Base-by-base conservation (phyloP, 2,329 filamentous ascomycete genomes). In the Cyphellophora attinorum region DNA sequence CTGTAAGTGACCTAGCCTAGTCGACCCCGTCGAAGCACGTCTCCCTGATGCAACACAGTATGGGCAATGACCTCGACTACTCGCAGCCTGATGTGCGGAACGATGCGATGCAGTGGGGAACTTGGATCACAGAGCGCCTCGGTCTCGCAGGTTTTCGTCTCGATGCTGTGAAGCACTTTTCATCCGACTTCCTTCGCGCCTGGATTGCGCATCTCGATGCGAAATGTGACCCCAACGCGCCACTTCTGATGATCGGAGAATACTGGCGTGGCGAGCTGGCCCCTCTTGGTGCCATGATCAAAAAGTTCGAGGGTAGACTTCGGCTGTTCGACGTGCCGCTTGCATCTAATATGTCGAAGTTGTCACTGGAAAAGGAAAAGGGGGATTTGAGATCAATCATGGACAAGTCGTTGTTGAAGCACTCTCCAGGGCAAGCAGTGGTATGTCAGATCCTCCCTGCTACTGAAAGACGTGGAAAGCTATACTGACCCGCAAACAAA, bases 101-200 rank as follows among this genome's bases (percentile, higher is more conserved):
- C 3, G 81, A 85, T 44, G 68, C 83, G 3, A 61, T 78, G 35
- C 64, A 67, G 33, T 85, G 80, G 81, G 76, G 74, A 2, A 59
- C 68, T 4, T 85, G 81, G 81, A 64, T 85, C 37, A 67, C 70
- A 1, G 59, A 70, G 5, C 63, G 77, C 39, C 51, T 82, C 0
- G 70, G 71, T 0, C 59, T 85, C 8, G 65, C 69, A 41, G 80
- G 79, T 1, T 77, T 85, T 53, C 67, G 81, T 12, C 68, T 85
- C 33, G 81, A 85, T 52, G 81, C 80, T 10, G 74, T 78, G 18
- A 81, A 83, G 57, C 81, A 85, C 56, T 82, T 78, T 55, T 79
- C 73, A 17, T 70, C 72, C 39, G 62, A 66, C n/a, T 85, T 85
- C 50, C 67, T 79, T 19, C 67, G 65, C 27, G 66, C 74, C n/a